These are phyloP conservation scores for Dipteronia dyeriana DNA, from an alignment of 345 rosid species.

Conservation along the genomic window DNA sequence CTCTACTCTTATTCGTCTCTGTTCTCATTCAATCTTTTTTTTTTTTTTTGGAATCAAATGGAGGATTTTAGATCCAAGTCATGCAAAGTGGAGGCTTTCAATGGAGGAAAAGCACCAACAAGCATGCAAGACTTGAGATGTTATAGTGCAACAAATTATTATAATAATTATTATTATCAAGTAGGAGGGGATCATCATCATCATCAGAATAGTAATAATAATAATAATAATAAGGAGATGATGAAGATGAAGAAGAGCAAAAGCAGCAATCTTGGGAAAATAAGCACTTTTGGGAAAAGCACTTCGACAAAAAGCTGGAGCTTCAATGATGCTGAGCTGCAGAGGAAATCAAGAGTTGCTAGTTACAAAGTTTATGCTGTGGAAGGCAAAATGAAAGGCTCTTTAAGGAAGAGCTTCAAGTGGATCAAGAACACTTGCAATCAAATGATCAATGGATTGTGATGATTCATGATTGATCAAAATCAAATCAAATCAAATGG, in stretches of 20 bases:
- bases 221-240: slow-evolving; percentile 24
- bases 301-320: slow-evolving; percentile 60
- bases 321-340: slow-evolving; percentile 76
- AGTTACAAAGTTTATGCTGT: slow-evolving; percentile 77
- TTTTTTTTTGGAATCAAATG: slow-evolving; percentile 27
- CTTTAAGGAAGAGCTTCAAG: slow-evolving; percentile 78
- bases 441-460: slow-evolving; percentile 63
- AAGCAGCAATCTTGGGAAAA: slow-evolving; percentile 25
- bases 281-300: slow-evolving; percentile 29
- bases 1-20: neutral
- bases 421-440: slow-evolving; percentile 82
- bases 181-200: slow-evolving; percentile 4
- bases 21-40: neutral
- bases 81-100: slow-evolving; percentile 32
- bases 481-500: neutral
- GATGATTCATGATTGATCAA: slow-evolving; percentile 32
- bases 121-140: slow-evolving; percentile 68
- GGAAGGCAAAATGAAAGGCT: slow-evolving; percentile 90
- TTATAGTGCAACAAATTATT: slow-evolving; percentile 41
- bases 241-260: slow-evolving; percentile 57
- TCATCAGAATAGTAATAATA: no score
- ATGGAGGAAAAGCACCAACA: slow-evolving; percentile 29
- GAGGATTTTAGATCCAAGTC: slow-evolving; percentile 63
- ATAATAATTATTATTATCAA: slow-evolving; percentile 9
- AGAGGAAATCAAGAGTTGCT: slow-evolving; percentile 93